A percentile compares a stretch with the other conserved stretches of the same genome.
These are phyloP conservation scores for Exophiala aquamarina DNA, from an alignment of 2,329 filamentous ascomycete species.

Conservation along the genomic window DNA sequence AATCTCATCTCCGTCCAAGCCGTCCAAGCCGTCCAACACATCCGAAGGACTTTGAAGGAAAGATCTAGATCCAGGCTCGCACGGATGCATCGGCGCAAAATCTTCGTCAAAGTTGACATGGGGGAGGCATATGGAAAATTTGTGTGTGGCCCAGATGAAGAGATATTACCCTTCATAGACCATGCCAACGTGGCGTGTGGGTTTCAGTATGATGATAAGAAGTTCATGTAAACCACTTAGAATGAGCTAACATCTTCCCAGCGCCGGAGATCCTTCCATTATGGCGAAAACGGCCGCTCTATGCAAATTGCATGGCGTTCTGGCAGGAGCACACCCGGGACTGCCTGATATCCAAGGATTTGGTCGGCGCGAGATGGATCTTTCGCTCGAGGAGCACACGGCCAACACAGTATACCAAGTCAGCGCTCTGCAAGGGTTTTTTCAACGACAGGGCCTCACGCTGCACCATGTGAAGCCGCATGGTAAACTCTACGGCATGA, in stretches of 20 bases:
- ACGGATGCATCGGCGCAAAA: too few relatives aligned
- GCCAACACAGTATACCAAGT: slow-evolving; percentile 62
- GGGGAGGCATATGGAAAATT: slow-evolving; percentile 13
- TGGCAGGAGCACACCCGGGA: slow-evolving; percentile 62
- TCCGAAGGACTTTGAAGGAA: too few relatives aligned
- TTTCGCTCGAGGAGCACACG: slow-evolving; percentile 57
- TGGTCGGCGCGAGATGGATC: slow-evolving; percentile 60
- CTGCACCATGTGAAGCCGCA: slow-evolving; percentile 65
- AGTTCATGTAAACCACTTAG: too few relatives aligned
- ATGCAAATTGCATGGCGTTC: slow-evolving; percentile 57
- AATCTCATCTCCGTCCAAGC: too few relatives aligned
- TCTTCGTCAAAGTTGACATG: slow-evolving; percentile 12
- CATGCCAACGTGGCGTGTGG: slow-evolving; percentile 63
- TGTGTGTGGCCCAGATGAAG: slow-evolving; percentile 54
- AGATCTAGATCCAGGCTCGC: too few relatives aligned
- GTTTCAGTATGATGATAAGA: slow-evolving; percentile 41
- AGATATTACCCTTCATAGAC: slow-evolving; percentile 60
- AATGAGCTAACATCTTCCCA: too few relatives aligned
- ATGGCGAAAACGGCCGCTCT: slow-evolving; percentile 61
- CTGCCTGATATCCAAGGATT: slow-evolving; percentile 66
- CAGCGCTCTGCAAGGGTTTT: slow-evolving; percentile 59
- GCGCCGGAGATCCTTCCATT: slow-evolving; percentile 58
- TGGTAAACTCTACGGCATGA: slow-evolving; percentile 59
- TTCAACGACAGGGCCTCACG: slow-evolving; percentile 56
- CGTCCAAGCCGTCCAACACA: too few relatives aligned